Conservation (phyloP, 2,329 filamentous ascomycete species). For the Fusarium sp. region DNA sequence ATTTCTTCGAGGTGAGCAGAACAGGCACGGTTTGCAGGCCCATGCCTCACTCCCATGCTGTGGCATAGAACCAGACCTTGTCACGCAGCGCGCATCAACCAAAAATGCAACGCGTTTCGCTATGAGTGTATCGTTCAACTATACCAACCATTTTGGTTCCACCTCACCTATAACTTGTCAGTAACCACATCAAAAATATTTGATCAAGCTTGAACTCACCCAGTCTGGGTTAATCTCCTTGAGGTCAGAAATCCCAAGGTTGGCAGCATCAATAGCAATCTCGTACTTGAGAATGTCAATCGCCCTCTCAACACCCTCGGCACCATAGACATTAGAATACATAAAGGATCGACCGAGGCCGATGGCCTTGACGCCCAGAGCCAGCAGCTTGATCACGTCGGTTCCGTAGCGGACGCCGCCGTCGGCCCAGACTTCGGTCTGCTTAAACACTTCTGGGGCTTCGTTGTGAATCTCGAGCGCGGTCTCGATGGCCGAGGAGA, state of each 20-base stretch:
- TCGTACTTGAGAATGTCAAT: neutral
- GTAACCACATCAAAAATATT: neutral
- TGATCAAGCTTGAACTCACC: neutral
- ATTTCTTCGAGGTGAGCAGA: neutral
- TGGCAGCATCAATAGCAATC: neutral
- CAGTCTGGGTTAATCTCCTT: neutral
- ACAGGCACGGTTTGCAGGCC: neutral
- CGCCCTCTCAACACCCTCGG: neutral
- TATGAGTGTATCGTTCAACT: neutral
- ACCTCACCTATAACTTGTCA: neutral
- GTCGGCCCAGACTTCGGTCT: neutral
- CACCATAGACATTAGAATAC: neutral
- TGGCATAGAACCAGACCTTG: neutral
- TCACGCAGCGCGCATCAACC: neutral
- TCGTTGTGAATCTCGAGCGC: neutral
- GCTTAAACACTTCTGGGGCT: neutral
- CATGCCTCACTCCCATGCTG: neutral
- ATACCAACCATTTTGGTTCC: neutral
- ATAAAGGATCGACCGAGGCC: neutral
- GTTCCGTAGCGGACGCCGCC: neutral
- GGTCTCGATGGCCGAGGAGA: neutral
- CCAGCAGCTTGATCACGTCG: neutral
- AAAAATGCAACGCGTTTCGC: neutral
- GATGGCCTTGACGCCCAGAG: neutral
- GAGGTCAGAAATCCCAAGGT: neutral